These are phyloP conservation scores for Xylaria sp. DNA, from an alignment of 2,329 filamentous ascomycete species.

Conservation along the genomic window DNA sequence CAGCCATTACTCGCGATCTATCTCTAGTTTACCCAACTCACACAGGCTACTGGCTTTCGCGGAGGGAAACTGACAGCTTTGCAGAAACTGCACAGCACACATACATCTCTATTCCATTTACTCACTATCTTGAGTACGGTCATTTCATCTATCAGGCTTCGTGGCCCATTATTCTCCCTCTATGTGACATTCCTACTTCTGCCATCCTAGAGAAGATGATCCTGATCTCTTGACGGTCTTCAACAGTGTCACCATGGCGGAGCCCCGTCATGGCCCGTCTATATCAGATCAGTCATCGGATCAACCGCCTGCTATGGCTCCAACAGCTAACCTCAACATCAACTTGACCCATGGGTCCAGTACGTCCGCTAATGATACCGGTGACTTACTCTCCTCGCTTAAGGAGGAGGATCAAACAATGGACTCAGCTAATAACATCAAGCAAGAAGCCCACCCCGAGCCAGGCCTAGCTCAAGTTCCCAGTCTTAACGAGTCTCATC, in stretches of 20 bases:
- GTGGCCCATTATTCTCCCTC: background rate
- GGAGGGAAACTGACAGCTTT: background rate
- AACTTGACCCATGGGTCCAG: background rate
- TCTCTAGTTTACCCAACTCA: background rate
- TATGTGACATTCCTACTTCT: background rate
- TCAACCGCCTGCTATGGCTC: background rate
- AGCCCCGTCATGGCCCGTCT: background rate
- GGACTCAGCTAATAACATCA: background rate
- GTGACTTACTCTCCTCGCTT: background rate
- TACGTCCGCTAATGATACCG: background rate
- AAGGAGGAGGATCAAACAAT: too few species aligned
- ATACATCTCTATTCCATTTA: too few species aligned
- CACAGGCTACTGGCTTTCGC: background rate
- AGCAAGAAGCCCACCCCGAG: constrained; percentile 1
- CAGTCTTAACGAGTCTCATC: background rate
- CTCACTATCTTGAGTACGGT: too few species aligned
- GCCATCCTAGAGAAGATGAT: background rate
- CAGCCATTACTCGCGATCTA: background rate
- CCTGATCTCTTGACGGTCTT: background rate
- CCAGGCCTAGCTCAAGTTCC: background rate
- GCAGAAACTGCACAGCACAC: background rate
- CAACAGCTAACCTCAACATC: background rate
- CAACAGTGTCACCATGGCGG: background rate
- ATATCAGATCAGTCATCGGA: background rate
- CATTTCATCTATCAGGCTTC: background rate